A percentile compares a stretch with the other conserved stretches of the same genome.
Evolutionary conservation across 352 stramenopile genomes (phyloP).

Genomic region (Pythium brachiatum): DNA sequence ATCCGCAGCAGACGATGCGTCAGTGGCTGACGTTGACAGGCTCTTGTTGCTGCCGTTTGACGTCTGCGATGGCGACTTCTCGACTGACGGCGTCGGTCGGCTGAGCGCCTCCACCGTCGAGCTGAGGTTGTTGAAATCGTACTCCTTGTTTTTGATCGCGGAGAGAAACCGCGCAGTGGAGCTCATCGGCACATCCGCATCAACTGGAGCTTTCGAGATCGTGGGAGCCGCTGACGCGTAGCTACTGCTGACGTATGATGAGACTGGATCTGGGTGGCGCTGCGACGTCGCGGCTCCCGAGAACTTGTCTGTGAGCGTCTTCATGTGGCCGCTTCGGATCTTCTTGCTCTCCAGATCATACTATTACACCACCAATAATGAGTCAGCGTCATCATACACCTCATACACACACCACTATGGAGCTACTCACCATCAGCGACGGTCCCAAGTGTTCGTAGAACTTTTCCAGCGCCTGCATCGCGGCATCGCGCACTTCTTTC

Average conservation of each 20-base stretch:
- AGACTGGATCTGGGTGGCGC: background rate
- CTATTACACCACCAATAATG: constrained; percentile 28
- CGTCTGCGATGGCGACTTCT: constrained; percentile 42
- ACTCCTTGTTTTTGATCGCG: constrained; percentile 30
- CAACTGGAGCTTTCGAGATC: background rate
- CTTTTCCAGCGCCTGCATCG: constrained; percentile 61
- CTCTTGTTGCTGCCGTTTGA: constrained; percentile 40
- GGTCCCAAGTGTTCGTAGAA: constrained; percentile 71
- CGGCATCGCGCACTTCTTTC: constrained; percentile 80
- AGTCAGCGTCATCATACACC: no score
- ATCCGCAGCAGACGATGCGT: constrained; percentile 1
- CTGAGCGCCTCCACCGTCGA: constrained; percentile 28
- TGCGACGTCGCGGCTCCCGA: constrained; percentile 3
- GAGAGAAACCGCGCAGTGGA: constrained; percentile 26
- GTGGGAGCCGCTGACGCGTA: background rate
- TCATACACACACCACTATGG: no score
- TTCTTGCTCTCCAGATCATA: constrained; percentile 68
- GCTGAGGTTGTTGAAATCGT: constrained; percentile 38
- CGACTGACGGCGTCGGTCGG: constrained; percentile 5
- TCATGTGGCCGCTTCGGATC: constrained; percentile 75
- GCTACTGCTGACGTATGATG: background rate
- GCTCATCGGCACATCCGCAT: constrained; percentile 18
- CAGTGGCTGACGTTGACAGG: constrained; percentile 11
- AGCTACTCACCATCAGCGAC: constrained; percentile 53
- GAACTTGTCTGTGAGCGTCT: constrained; percentile 65